phyloP scores from a whole-genome alignment of 345 rosid species.

The Ceriops zippeliana region DNA sequence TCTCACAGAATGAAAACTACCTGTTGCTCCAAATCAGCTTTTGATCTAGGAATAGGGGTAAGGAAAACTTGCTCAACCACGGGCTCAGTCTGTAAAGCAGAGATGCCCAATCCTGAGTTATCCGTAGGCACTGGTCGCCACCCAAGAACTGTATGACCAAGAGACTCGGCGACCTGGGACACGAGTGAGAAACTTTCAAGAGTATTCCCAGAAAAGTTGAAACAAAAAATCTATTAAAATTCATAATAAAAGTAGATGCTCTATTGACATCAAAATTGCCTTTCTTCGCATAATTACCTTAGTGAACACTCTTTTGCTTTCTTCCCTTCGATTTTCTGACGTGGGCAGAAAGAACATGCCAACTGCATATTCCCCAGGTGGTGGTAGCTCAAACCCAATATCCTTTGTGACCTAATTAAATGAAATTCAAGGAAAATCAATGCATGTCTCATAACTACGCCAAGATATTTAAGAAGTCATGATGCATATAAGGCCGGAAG shows the following conservation, averaged over 20 bases:
- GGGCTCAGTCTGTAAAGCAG: constrained; percentile 92
- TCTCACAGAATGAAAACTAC: constrained; percentile 29
- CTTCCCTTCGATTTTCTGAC: constrained; percentile 57
- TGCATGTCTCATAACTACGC: neutral
- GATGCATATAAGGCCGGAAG: neutral
- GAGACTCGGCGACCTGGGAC: constrained; percentile 83
- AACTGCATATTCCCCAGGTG: constrained; percentile 79
- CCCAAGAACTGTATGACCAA: constrained; percentile 90
- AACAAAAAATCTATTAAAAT: neutral
- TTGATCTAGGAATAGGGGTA: constrained; percentile 58
- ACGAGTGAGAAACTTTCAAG: neutral
- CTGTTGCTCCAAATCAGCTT: constrained; percentile 93
- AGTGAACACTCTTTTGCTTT: constrained; percentile 79
- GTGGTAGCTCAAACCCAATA: constrained; percentile 77
- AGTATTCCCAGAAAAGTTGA: neutral
- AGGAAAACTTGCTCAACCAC: constrained; percentile 91
- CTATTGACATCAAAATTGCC: neutral
- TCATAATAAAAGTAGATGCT: too few relatives aligned
- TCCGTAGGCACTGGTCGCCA: constrained; percentile 94
- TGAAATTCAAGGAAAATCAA: constrained; percentile 2
- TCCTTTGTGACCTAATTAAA: constrained; percentile 54
- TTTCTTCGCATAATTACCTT: constrained; percentile 43
- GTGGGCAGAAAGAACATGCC: constrained; percentile 98
- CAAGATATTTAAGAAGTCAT: neutral
- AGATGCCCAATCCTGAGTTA: constrained; percentile 71